These are phyloP conservation scores for Gossypium australe DNA, from an alignment of 345 rosid species.

Conservation along the genomic window DNA sequence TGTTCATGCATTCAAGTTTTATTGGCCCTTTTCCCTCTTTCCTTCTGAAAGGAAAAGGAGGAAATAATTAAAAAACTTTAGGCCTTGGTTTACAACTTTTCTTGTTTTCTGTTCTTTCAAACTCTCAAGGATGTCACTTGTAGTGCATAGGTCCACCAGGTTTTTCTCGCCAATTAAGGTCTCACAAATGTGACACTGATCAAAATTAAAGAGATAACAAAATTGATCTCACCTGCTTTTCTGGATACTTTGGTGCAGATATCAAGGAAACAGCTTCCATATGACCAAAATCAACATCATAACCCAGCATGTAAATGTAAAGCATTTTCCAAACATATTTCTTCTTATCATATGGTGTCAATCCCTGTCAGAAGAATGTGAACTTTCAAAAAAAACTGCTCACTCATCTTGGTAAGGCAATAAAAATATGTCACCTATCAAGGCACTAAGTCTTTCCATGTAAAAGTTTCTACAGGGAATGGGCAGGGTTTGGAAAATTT, in stretches of 20 bases:
- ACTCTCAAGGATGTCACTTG: not conserved
- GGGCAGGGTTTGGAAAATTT: not conserved
- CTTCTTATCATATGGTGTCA: slow-evolving; percentile 95
- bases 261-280: slow-evolving; percentile 99
- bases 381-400: slow-evolving; percentile 4
- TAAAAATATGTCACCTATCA: not conserved
- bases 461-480: not conserved
- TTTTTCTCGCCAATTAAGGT: not conserved
- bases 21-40: not conserved
- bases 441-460: not conserved
- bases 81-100: not conserved
- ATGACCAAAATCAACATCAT: slow-evolving; percentile 98
- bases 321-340: slow-evolving; percentile 99
- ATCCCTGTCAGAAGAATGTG: slow-evolving; percentile 48
- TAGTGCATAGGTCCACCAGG: not conserved
- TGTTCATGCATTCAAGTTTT: not conserved
- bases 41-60: not conserved
- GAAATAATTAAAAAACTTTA: not conserved
- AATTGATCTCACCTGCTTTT: slow-evolving; percentile 68
- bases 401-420: not conserved
- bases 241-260: slow-evolving; percentile 98
- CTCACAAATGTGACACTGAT: not conserved
- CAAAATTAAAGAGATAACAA: not conserved
- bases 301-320: slow-evolving; percentile 92
- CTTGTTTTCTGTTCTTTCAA: not conserved